These are phyloP conservation scores for Xylaria arbuscula DNA, from an alignment of 2,329 filamentous ascomycete species.

Conservation along the genomic window DNA sequence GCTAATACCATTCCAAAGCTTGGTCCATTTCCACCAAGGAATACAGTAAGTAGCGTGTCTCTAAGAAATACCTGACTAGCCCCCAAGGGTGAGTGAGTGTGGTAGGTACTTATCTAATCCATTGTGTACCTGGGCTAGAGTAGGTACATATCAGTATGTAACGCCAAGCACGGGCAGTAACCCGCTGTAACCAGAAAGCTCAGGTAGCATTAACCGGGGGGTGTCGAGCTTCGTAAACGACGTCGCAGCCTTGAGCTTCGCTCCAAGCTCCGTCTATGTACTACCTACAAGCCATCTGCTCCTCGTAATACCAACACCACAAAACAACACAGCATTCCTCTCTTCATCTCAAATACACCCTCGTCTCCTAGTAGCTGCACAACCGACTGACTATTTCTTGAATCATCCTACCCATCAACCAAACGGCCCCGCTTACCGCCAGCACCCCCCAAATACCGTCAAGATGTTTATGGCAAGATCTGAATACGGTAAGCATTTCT, in stretches of 20 bases:
- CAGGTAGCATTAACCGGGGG: not conserved
- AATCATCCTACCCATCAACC: slow-evolving; percentile 1
- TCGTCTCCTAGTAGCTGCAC: slow-evolving; percentile 23
- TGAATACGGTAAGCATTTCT: slow-evolving; percentile 87
- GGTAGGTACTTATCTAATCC: not conserved
- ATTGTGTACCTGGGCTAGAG: not conserved
- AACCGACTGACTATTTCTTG: slow-evolving; percentile 3
- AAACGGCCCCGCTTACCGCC: slow-evolving; percentile 10
- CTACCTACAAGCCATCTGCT: slow-evolving; percentile 12
- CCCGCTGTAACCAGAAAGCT: not conserved
- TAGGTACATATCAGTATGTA: not conserved
- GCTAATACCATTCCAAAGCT: not conserved
- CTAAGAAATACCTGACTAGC: not conserved
- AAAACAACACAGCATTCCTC: slow-evolving; percentile 26
- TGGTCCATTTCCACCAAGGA: slow-evolving; percentile 3
- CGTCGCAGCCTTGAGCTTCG: slow-evolving; percentile 51
- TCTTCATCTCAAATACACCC: slow-evolving; percentile 7
- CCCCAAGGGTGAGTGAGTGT: too few species aligned
- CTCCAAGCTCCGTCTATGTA: slow-evolving; percentile 35
- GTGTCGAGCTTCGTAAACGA: slow-evolving; percentile 50
- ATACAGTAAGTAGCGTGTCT: not conserved
- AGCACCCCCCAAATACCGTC: slow-evolving; percentile 56
- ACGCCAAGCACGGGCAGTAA: not conserved
- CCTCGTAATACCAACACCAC: slow-evolving; percentile 25
- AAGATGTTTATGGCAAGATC: slow-evolving; percentile 99